Evolutionary conservation across 345 rosid genomes (phyloP).

Genomic region (Hibiscus syriacus): DNA sequence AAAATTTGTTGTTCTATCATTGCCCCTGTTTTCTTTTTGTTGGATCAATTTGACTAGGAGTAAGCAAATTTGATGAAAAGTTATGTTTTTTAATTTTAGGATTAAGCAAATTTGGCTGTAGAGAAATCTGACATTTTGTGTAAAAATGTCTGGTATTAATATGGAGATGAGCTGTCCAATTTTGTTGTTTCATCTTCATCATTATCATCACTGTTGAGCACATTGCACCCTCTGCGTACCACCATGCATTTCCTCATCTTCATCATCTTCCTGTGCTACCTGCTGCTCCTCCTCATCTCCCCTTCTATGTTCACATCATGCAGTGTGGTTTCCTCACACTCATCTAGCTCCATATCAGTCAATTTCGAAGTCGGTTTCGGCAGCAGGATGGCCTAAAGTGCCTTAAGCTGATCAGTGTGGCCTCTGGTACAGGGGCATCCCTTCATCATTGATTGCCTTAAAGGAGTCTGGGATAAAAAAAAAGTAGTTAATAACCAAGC

Average conservation of each 20-base stretch:
- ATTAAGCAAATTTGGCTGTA: no score
- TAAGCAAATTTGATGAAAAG: no score
- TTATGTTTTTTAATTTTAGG: no score
- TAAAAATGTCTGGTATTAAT: constrained; percentile 10
- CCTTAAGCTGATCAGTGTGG: constrained; percentile 56
- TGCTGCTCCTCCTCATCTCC: constrained; percentile 65
- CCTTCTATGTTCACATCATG: constrained; percentile 83
- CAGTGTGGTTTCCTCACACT: constrained; percentile 80
- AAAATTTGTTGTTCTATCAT: no score
- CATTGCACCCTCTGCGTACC: constrained; percentile 66
- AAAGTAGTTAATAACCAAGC: not conserved
- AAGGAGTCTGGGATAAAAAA: constrained; percentile 39
- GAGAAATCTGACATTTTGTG: not conserved
- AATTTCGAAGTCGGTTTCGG: constrained; percentile 30
- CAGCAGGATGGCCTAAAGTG: constrained; percentile 61
- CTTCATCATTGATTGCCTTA: constrained; percentile 82
- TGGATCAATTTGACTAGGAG: no score
- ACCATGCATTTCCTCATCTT: constrained; percentile 37
- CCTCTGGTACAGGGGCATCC: constrained; percentile 69
- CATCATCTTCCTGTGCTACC: constrained; percentile 49
- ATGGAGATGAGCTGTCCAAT: not conserved
- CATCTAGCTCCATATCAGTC: constrained; percentile 76
- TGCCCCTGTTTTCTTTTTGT: no score
- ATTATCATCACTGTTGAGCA: constrained; percentile 52
- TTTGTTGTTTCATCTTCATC: not conserved